Evolutionary conservation across 371 early-diverging fungal genomes (phyloP), one percentile per base, ranked within the genome.

Genomic region (Actinomortierella ambigua): DNA sequence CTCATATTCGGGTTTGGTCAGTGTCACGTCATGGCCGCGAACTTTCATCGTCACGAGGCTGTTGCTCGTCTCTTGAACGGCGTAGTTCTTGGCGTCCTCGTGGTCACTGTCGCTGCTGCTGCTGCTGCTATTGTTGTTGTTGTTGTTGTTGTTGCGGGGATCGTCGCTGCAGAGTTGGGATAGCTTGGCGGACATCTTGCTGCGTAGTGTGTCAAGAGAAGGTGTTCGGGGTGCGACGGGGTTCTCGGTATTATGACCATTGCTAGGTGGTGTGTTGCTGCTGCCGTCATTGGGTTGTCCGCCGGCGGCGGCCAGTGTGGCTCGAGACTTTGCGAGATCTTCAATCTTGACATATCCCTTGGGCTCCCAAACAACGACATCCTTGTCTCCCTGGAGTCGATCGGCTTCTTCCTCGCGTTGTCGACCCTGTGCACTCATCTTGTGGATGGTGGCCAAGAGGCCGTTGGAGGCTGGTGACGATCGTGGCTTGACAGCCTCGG

Each of bases 361-460:
- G 47, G 75, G 75, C 29, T 73, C 75, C 75, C 75, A 73, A 6
- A 73, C 54, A 15, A 73, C 24, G 48, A 60, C 59, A 3, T 59
- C 64, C 11, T 57, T 66, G 54, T 63, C 64, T 3, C 63, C 66
- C 11, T 73, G 63, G 8, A 41, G 50, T 18, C 62, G 55, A 20
- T 67, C 68, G 4, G 34, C 34, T 34, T 67, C 63, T 39, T 73
- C 75, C 17, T 66, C 68, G 34, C 46, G 59, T 46, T 53, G 39
- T 39, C 68, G 47, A 11, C 75, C 75, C 29, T 57, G 60, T n/a
- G 63, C 68, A 49, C 75, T 73, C 15, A 73, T 67, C 29, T 68
- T 55, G 1, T 68, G 55, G 24, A 73, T 27, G 0, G 34, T 60
- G 22, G 17, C 48, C 43, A 55, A 51, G 17, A 24, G 54, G 1